Evolutionary conservation across 176 grass and related monocot genomes (phyloP), one percentile per base, ranked within the genome.

Genomic region (Lolium rigidum): DNA sequence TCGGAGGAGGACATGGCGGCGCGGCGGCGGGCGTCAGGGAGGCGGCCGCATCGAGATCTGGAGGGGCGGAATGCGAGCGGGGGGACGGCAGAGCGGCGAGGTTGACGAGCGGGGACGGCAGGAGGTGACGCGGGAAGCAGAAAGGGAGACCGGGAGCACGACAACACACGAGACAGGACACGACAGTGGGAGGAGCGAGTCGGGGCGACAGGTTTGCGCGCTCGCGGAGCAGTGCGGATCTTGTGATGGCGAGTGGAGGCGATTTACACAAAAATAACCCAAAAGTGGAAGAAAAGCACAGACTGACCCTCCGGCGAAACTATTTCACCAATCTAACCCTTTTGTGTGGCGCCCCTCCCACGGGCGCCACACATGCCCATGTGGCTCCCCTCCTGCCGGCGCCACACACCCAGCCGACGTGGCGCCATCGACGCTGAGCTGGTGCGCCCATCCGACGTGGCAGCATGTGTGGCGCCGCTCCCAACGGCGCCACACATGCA

Each of bases 31-130:
- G 50, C 3, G 82, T 92, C 49, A 86, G 79, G 55, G 16, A 63
- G 26, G 73, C 54, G 11, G 73, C n/a, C 55, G 82, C 86, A 83
- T 90, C 49, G 79, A 70, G 93, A 95, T 95, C 93, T 84, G 91
- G 68, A 10, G 21, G 49, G 41, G 9, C 2, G 64, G 83, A 37
- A 57, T 72, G 73, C 66, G 60, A 51, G 85, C 47, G 67, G 38
- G 39, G 48, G 76, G 31, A 3, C 67, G 76, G 81, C 81, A 74
- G 59, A 80, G 80, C 75, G 76, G 58, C 65, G 55, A 51, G 68
- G 85, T 90, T 84, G 89, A 87, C 65, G 75, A 79, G 73, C 59
- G 64, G 46, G 18, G 70, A 14, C 38, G 70, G 46, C 9, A 62
- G 60, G 77, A 55, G 26, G 55, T 62, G 79, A 86, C 84, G 88